phyloP scores from a whole-genome alignment of 495 filamentous ascomycete genomes.

The Immersiella caudata region DNA sequence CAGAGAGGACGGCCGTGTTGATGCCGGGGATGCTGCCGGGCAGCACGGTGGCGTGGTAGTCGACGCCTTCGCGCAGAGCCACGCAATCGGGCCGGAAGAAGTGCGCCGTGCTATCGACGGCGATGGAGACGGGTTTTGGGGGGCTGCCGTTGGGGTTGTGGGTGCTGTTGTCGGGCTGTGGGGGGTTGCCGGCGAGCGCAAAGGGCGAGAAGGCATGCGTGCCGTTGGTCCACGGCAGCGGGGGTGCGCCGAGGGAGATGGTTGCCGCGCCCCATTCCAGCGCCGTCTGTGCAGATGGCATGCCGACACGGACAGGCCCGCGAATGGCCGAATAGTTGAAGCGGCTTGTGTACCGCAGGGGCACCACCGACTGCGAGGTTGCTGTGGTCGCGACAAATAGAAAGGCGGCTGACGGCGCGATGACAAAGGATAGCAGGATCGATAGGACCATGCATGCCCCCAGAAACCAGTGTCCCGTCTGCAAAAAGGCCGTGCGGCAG shows the following conservation, averaged over 20 bases:
- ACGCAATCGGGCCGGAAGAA: conserved; percentile 11
- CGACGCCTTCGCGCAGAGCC: conserved; percentile 11
- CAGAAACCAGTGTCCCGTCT: conserved; percentile 6
- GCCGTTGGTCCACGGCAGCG: conserved; percentile 10
- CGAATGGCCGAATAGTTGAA: conserved; percentile 9
- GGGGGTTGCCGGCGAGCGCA: conserved; percentile 1
- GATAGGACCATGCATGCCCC: conserved; percentile 8
- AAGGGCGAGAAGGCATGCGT: conserved; percentile 9
- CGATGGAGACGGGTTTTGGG: background rate
- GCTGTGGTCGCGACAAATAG: conserved; percentile 2
- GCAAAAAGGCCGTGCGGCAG: background rate
- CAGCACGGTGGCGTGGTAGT: conserved; percentile 2
- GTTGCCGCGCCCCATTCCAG: conserved; percentile 7
- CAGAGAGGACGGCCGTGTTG: background rate
- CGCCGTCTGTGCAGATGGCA: conserved; percentile 4
- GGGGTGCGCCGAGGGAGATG: conserved; percentile 1
- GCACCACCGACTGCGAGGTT: background rate
- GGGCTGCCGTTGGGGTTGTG: background rate
- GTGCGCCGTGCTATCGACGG: conserved; percentile 10
- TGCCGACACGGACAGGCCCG: background rate
- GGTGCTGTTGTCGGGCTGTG: background rate
- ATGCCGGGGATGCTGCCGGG: background rate
- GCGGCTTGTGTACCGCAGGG: background rate
- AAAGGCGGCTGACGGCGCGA: conserved; percentile 6
- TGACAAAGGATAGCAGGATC: background rate